Evolutionary conservation across 495 filamentous ascomycete genomes (phyloP).

Genomic region (Neurospora hispaniola): DNA sequence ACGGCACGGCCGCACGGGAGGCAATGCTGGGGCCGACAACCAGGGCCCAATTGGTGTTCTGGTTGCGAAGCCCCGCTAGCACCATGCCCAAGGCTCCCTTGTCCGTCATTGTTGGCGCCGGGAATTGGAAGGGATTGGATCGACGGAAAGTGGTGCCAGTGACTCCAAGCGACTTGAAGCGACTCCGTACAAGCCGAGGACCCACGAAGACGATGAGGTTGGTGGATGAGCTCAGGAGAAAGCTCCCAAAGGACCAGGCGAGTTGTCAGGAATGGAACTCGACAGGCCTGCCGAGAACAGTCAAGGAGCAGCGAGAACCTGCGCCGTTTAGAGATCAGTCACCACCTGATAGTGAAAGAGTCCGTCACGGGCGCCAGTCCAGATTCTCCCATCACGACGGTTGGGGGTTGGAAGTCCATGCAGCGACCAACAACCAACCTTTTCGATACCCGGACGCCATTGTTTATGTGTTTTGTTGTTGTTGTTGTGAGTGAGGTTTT

Average conservation of each 20-base stretch:
- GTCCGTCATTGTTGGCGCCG: background rate
- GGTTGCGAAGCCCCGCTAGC: background rate
- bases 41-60: background rate
- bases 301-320: background rate
- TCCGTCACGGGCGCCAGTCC: background rate
- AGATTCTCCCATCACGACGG: background rate
- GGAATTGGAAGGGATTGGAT: background rate
- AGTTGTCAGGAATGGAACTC: background rate
- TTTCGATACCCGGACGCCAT: background rate
- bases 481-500: background rate
- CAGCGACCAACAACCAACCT: background rate
- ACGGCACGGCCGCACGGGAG: slow-evolving; percentile 11
- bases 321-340: background rate
- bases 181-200: background rate
- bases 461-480: background rate
- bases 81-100: background rate
- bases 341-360: background rate
- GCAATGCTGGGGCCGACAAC: background rate
- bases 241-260: background rate
- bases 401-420: background rate
- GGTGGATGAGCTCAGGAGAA: background rate
- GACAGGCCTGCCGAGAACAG: background rate
- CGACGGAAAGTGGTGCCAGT: background rate
- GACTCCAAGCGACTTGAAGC: background rate
- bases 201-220: background rate